Percentiles rank a stretch among this genome's conserved stretches.
Conservation (phyloP, 2,329 filamentous ascomycete species). For the Coniochaeta sp. region DNA sequence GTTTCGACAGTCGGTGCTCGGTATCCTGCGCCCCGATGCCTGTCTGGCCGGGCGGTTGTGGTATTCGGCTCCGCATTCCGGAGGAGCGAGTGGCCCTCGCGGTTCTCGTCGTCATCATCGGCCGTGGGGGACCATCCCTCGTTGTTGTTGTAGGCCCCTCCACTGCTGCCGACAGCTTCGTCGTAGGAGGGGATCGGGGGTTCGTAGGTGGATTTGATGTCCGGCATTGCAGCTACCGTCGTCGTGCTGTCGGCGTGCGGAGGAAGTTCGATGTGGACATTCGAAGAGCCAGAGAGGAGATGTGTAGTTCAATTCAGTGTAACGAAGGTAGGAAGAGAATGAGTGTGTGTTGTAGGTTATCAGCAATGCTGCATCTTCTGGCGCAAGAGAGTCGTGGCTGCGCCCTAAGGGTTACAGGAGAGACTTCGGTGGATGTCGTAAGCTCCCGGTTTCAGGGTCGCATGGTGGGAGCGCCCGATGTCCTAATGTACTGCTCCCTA, state of each 20-base stretch:
- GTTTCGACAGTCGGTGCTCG: conserved; percentile 73
- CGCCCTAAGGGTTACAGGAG: not conserved
- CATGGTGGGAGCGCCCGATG: too few relatives aligned
- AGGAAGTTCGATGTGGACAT: not conserved
- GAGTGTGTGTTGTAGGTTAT: not conserved
- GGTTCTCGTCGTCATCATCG: conserved; percentile 58
- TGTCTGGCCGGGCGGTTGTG: conserved; percentile 32
- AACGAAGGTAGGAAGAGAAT: not conserved
- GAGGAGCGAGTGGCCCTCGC: conserved; percentile 72
- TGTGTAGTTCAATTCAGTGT: not conserved
- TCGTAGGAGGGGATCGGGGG: conserved; percentile 76
- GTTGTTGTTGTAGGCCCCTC: conserved; percentile 19
- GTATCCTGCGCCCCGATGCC: conserved; percentile 44
- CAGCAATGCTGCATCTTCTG: not conserved
- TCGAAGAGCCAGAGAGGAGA: not conserved
- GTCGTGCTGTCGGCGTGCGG: not conserved
- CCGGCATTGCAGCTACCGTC: not conserved
- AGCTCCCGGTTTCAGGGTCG: not conserved
- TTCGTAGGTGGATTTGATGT: conserved; percentile 34
- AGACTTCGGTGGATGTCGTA: not conserved
- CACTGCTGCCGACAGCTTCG: conserved; percentile 56
- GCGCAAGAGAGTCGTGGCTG: not conserved
- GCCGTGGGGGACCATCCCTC: conserved; percentile 21
- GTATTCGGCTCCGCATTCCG: conserved; percentile 30
- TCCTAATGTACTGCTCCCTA: too few relatives aligned